Percentiles rank a stretch among this genome's conserved stretches.
Evolutionary conservation across 1,139 yeast species (phyloP).

Genomic region (Kodamaea fungicola): DNA sequence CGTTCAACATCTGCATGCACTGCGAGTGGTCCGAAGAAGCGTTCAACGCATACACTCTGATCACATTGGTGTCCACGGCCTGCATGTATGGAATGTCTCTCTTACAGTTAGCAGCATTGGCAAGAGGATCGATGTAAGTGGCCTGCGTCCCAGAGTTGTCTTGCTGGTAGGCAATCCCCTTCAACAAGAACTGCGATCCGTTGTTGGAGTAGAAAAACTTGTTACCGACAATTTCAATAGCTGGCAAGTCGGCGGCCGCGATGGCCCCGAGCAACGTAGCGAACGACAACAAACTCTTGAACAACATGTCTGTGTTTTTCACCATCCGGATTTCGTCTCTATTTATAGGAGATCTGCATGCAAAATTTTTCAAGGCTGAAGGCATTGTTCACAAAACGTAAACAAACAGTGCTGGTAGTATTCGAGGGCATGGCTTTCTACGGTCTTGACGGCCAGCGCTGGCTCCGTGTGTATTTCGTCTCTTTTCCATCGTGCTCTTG

Average conservation of each 20-base stretch:
- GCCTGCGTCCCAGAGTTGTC: constrained; percentile 50
- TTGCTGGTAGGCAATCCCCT: constrained; percentile 77
- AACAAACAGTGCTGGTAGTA: too few species aligned
- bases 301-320: constrained; percentile 36
- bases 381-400: too few species aligned
- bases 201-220: constrained; percentile 75
- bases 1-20: constrained; percentile 64
- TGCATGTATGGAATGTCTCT: constrained; percentile 75
- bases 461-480: too few species aligned
- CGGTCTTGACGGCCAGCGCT: too few species aligned
- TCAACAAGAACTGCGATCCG: constrained; percentile 78
- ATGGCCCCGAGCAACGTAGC: constrained; percentile 35
- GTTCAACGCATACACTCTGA: constrained; percentile 74
- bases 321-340: too few species aligned
- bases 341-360: too few species aligned
- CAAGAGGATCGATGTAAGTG: constrained; percentile 22
- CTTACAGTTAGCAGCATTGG: constrained; percentile 43
- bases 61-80: constrained; percentile 60
- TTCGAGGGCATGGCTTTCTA: too few species aligned
- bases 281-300: constrained; percentile 38
- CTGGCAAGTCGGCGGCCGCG: constrained; percentile 42
- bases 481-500: too few species aligned
- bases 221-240: constrained; percentile 63
- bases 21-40: constrained; percentile 58
- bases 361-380: too few species aligned